Evolutionary conservation across 140 eudicot genomes (phyloP).

Genomic region (Oenanthe javanica): DNA sequence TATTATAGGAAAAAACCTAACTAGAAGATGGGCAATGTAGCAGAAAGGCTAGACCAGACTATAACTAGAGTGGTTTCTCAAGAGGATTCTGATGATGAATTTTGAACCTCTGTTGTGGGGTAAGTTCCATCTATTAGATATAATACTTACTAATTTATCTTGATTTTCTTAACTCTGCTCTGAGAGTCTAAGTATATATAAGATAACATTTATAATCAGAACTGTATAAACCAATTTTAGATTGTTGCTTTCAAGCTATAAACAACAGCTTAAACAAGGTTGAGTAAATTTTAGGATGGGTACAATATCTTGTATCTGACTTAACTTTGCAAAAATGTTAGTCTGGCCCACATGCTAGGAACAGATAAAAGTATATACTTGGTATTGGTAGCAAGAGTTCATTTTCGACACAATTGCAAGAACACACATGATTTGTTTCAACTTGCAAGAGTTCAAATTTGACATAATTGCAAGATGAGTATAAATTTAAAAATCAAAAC

Average conservation of each 20-base stretch:
- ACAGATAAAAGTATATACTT: not conserved
- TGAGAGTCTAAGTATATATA: not conserved
- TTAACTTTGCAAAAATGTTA: too few species aligned
- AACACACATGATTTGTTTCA: not conserved
- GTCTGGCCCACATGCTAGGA: too few species aligned
- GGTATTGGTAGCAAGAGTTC: not conserved
- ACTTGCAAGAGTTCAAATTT: not conserved
- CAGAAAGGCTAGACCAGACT: slow-evolving; percentile 26
- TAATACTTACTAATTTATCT: not conserved
- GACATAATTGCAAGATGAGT: not conserved
- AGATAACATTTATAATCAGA: not conserved
- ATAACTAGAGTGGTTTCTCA: slow-evolving; percentile 15
- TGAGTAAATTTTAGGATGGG: too few species aligned
- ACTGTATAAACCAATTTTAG: not conserved
- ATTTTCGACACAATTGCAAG: too few species aligned
- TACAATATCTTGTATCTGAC: too few species aligned
- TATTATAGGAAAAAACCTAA: slow-evolving; percentile 47
- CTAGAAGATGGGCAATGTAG: slow-evolving; percentile 19
- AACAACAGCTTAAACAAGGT: too few species aligned
- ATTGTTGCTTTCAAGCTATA: not conserved
- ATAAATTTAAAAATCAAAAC: too few species aligned
- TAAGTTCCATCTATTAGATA: slow-evolving; percentile 13
- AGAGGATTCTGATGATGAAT: slow-evolving; percentile 47
- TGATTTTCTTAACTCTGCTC: not conserved
- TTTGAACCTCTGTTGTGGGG: slow-evolving; percentile 49